Evolutionary conservation across 2,329 filamentous ascomycete genomes (phyloP).

Genomic region (Aspergillus versicolor): DNA sequence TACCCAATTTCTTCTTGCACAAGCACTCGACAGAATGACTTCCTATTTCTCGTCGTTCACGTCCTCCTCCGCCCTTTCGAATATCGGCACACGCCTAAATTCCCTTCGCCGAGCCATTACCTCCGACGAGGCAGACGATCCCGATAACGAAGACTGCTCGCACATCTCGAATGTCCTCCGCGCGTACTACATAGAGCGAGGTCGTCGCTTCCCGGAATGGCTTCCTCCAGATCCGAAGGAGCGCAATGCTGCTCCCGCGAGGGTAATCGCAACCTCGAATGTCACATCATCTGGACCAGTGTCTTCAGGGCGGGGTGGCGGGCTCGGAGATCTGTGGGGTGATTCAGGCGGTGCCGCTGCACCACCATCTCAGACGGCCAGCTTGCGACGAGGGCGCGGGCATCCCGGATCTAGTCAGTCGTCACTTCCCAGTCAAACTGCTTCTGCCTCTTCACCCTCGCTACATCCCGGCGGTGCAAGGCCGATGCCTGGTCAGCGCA

Average conservation of each 20-base stretch:
- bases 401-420: conserved; percentile 16
- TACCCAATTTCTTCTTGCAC: background rate
- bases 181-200: conserved; percentile 89
- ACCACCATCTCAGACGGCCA: conserved; percentile 36
- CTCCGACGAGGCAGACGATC: conserved; percentile 43
- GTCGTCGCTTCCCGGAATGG: conserved; percentile 77
- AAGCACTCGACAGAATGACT: conserved; percentile 55
- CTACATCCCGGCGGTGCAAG: conserved; percentile 44
- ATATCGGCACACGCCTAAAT: conserved; percentile 58
- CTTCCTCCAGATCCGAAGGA: conserved; percentile 86
- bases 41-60: conserved; percentile 75
- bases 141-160: conserved; percentile 73
- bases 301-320: conserved; percentile 37
- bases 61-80: conserved; percentile 47
- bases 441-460: conserved; percentile 13
- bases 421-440: conserved; percentile 27
- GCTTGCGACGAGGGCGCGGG: conserved; percentile 37
- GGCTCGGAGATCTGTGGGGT: conserved; percentile 60
- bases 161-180: conserved; percentile 92
- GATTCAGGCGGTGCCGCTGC: conserved; percentile 39
- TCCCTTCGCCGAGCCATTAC: conserved; percentile 52
- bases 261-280: conserved; percentile 48
- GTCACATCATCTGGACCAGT: conserved; percentile 28
- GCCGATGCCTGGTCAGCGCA: conserved; percentile 70
- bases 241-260: conserved; percentile 51